These are phyloP conservation scores for Eragrostis curvula DNA, from an alignment of 176 grass and related monocot genomes.

Conservation along the genomic window DNA sequence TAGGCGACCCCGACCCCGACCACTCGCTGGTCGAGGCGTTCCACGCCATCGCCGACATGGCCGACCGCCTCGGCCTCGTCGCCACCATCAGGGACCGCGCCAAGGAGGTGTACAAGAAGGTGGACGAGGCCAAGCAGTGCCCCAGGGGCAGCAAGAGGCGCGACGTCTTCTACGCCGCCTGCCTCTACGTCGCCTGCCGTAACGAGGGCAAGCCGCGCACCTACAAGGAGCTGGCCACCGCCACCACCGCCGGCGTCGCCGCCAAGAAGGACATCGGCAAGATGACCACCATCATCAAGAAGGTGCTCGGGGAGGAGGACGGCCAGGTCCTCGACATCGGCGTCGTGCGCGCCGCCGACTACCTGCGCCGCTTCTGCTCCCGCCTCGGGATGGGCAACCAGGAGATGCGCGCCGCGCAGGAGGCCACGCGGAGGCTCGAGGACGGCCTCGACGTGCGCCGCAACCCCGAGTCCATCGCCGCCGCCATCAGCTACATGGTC, in stretches of 20 bases:
- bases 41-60: constrained; percentile 49
- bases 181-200: constrained; percentile 62
- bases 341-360: constrained; percentile 46
- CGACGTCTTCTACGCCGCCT: constrained; percentile 52
- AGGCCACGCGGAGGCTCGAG: constrained; percentile 41
- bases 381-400: constrained; percentile 46
- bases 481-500: constrained; percentile 59
- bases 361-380: constrained; percentile 56
- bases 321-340: constrained; percentile 42
- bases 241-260: constrained; percentile 6
- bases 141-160: constrained; percentile 11
- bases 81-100: constrained; percentile 46
- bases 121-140: constrained; percentile 40
- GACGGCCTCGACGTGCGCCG: constrained; percentile 48
- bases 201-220: constrained; percentile 59
- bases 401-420: constrained; percentile 43
- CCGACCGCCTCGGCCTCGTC: constrained; percentile 51
- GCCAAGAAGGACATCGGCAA: constrained; percentile 54
- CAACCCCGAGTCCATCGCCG: constrained; percentile 57
- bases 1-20: neutral
- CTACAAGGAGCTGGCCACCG: constrained; percentile 56
- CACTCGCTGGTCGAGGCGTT: constrained; percentile 32
- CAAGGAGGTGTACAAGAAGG: constrained; percentile 51
- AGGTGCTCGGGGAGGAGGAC: constrained; percentile 40
- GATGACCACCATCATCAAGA: constrained; percentile 43